These are phyloP conservation scores for Rubia peregrina DNA, from an alignment of 305 asterid genomes.

Conservation along the genomic window DNA sequence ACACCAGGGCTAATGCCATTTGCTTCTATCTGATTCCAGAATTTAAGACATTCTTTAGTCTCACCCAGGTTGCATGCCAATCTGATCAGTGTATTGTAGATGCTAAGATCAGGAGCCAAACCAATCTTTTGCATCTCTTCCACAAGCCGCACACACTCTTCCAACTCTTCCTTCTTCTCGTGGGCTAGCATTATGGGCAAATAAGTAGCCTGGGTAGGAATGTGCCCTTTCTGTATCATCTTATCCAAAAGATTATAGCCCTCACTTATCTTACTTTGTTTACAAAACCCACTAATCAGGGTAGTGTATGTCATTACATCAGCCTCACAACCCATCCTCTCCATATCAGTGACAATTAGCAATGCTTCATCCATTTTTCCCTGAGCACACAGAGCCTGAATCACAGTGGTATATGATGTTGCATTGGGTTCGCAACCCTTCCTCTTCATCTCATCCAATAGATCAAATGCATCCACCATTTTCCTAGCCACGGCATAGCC, in stretches of 20 bases:
- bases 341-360: conserved; percentile 63
- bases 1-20: conserved; percentile 68
- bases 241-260: conserved; percentile 57
- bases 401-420: conserved; percentile 67
- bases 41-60: conserved; percentile 40
- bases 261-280: conserved; percentile 57
- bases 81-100: conserved; percentile 56
- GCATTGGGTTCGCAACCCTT: conserved; percentile 66
- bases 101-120: conserved; percentile 48
- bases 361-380: conserved; percentile 77
- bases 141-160: conserved; percentile 65
- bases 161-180: conserved; percentile 82
- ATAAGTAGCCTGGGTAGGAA: conserved; percentile 66
- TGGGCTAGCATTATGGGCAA: conserved; percentile 72
- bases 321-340: conserved; percentile 55
- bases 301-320: conserved; percentile 74
- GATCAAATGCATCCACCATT: conserved; percentile 69
- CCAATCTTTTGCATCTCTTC: conserved; percentile 64
- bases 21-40: conserved; percentile 62
- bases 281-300: conserved; percentile 82
- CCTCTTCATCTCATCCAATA: conserved; percentile 69
- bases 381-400: conserved; percentile 73
- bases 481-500: conserved; percentile 75
- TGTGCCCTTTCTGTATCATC: conserved; percentile 63
- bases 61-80: conserved; percentile 79